phyloP scores from a whole-genome alignment of 345 rosid genomes.

The Murraya paniculata region DNA sequence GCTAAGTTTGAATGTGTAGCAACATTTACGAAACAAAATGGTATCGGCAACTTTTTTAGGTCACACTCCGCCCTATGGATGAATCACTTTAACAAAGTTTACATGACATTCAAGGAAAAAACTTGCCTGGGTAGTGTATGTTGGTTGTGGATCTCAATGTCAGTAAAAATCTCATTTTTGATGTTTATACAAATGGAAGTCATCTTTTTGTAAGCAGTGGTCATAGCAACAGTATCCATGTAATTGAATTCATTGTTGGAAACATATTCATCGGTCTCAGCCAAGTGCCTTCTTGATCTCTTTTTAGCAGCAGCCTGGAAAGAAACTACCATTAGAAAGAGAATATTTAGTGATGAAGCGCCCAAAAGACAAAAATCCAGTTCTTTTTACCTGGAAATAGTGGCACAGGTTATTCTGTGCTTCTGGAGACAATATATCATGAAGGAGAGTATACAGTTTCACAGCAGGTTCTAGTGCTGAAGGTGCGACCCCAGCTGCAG shows the following conservation, averaged over 20 bases:
- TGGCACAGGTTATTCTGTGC: conserved; percentile 80
- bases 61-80: not conserved
- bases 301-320: conserved; percentile 81
- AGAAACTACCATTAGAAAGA: conserved; percentile 5
- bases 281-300: conserved; percentile 79
- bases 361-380: not conserved
- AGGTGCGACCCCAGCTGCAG: conserved; percentile 81
- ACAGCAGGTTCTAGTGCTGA: conserved; percentile 91
- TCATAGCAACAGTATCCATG: conserved; percentile 63
- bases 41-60: not conserved
- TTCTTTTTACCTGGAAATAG: conserved; percentile 77
- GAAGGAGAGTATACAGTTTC: conserved; percentile 83
- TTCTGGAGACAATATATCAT: conserved; percentile 90
- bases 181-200: conserved; percentile 64
- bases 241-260: conserved; percentile 51
- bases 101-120: not conserved
- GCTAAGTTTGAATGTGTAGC: not conserved
- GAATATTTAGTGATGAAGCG: not conserved
- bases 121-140: conserved; percentile 85
- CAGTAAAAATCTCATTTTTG: conserved; percentile 81
- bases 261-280: conserved; percentile 93
- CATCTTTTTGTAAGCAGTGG: conserved; percentile 93
- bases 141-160: conserved; percentile 90
- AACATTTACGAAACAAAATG: not conserved
- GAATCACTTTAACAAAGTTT: not conserved